A percentile compares a stretch with the other conserved stretches of the same genome.
These are phyloP conservation scores for Microcyclosporella mali DNA, from an alignment of 2,329 filamentous ascomycete species.

Conservation along the genomic window DNA sequence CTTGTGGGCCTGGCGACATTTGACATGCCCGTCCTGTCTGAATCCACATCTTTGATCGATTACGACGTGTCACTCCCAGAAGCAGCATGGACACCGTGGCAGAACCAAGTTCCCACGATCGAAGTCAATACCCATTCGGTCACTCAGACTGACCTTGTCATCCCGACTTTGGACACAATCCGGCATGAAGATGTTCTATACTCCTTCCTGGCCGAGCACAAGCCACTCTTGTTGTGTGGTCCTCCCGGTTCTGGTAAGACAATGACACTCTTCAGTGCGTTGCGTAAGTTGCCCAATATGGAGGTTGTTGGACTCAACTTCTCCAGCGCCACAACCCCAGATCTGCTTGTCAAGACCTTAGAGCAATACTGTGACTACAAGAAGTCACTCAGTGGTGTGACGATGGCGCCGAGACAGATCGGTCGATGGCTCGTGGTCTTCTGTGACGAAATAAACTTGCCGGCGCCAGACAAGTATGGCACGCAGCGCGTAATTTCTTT, in stretches of 20 bases:
- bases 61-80: slow-evolving; percentile 84
- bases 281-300: slow-evolving; percentile 96
- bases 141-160: slow-evolving; percentile 96
- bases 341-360: slow-evolving; percentile 97
- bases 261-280: slow-evolving; percentile 97
- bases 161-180: slow-evolving; percentile 93
- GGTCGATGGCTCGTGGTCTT: slow-evolving; percentile 97
- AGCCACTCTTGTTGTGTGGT: slow-evolving; percentile 90
- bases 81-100: slow-evolving; percentile 88
- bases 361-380: slow-evolving; percentile 99
- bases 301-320: slow-evolving; percentile 99
- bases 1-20: slow-evolving; percentile 77
- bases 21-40: slow-evolving; percentile 72
- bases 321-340: slow-evolving; percentile 95
- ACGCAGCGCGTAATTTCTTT: slow-evolving; percentile 97
- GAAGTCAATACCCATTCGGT: slow-evolving; percentile 98
- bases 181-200: slow-evolving; percentile 98
- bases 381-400: slow-evolving; percentile 93
- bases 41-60: slow-evolving; percentile 79
- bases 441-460: slow-evolving; percentile 99
- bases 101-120: slow-evolving; percentile 85
- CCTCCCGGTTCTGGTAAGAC: slow-evolving; percentile 98
- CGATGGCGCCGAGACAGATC: slow-evolving; percentile 92
- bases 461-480: slow-evolving; percentile 93
- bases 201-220: slow-evolving; percentile 98